phyloP scores from a whole-genome alignment of 495 filamentous ascomycete species.

The Cenococcum geophilum region DNA sequence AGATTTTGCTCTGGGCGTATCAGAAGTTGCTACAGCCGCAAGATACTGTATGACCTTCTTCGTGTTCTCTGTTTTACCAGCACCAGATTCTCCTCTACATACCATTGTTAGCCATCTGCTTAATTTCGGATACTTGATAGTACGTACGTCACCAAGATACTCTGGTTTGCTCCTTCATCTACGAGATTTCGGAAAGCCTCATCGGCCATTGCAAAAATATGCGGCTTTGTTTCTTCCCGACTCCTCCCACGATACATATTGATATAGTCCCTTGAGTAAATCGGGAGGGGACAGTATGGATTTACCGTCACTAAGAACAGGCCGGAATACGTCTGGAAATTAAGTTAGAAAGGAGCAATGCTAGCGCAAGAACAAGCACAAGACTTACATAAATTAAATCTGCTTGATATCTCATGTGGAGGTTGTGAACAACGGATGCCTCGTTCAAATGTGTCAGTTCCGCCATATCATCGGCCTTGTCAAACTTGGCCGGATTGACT shows the following conservation, averaged over 20 bases:
- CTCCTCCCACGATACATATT: constrained; percentile 90
- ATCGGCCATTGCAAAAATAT: constrained; percentile 98
- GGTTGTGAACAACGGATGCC: constrained; percentile 94
- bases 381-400: constrained; percentile 81
- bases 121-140: background rate
- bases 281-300: constrained; percentile 88
- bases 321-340: constrained; percentile 77
- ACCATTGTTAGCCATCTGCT: constrained; percentile 7
- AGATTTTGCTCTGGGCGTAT: constrained; percentile 58
- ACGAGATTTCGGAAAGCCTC: constrained; percentile 93
- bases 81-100: constrained; percentile 81
- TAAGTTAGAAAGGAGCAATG: constrained; percentile 12
- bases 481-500: constrained; percentile 98
- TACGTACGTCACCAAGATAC: constrained; percentile 83
- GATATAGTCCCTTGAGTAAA: constrained; percentile 94
- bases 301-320: constrained; percentile 96
- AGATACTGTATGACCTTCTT: constrained; percentile 99
- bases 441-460: constrained; percentile 97
- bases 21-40: constrained; percentile 83
- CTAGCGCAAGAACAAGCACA: background rate
- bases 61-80: constrained; percentile 98
- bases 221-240: constrained; percentile 89
- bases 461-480: constrained; percentile 98
- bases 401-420: constrained; percentile 86
- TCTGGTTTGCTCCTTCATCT: constrained; percentile 92